Evolutionary conservation across 2,329 filamentous ascomycete species (phyloP).

Genomic region (Pseudofabraea citricarpa): DNA sequence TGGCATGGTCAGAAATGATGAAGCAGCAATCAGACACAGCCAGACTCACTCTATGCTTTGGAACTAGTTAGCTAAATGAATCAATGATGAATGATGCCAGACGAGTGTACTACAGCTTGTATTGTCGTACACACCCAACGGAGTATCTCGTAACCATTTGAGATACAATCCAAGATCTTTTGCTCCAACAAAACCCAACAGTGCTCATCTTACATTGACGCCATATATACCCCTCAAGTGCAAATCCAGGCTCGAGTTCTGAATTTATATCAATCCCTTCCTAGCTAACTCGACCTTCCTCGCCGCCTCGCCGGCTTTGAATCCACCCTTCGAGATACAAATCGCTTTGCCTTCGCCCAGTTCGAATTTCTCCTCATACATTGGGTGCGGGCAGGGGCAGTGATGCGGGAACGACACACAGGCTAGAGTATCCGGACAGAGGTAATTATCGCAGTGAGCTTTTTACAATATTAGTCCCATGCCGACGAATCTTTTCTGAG

Average conservation of each 20-base stretch:
- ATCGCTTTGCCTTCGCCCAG: slow-evolving; percentile 66
- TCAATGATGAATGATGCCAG: neutral
- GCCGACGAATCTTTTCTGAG: too few relatives aligned
- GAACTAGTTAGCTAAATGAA: neutral
- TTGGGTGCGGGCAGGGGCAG: slow-evolving; percentile 83
- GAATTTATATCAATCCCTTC: slow-evolving; percentile 63
- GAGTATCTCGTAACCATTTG: too few relatives aligned
- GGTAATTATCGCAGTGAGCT: slow-evolving; percentile 89
- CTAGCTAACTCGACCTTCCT: slow-evolving; percentile 76
- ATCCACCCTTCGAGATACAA: slow-evolving; percentile 72
- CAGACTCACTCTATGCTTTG: neutral
- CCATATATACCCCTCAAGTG: too few relatives aligned
- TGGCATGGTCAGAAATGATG: too few relatives aligned
- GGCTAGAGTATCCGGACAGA: slow-evolving; percentile 89
- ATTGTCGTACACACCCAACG: too few relatives aligned
- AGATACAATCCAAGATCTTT: too few relatives aligned
- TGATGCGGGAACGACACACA: slow-evolving; percentile 97
- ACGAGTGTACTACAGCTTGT: too few relatives aligned
- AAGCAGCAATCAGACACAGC: too few relatives aligned
- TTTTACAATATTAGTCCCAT: slow-evolving; percentile 13
- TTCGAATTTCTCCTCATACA: slow-evolving; percentile 74
- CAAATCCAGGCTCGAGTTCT: too few relatives aligned
- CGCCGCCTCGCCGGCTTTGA: slow-evolving; percentile 64
- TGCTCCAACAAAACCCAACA: too few relatives aligned
- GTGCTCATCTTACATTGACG: too few relatives aligned